These are phyloP conservation scores for Solanum commersonii DNA, from an alignment of 257 asterid genomes.

Conservation along the genomic window DNA sequence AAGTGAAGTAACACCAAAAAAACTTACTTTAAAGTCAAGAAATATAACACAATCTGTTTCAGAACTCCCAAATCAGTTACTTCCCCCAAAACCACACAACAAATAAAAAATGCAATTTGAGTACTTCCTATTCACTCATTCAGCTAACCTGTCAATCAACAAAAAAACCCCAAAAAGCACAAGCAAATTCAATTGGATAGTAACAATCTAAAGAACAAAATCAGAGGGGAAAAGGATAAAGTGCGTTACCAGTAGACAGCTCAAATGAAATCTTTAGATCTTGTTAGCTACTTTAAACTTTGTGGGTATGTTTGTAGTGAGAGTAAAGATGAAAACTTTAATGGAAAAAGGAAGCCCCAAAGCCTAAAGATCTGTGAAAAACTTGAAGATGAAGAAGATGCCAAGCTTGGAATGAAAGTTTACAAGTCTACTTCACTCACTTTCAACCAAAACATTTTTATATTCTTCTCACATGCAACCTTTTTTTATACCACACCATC, in stretches of 20 bases:
- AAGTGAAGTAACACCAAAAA: not conserved
- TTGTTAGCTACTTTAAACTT: not conserved
- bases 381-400: not conserved
- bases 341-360: not conserved
- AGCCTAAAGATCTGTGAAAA: not conserved
- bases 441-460: not conserved
- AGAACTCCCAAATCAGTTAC: not conserved
- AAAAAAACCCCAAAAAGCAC: not conserved
- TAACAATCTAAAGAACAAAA: not conserved
- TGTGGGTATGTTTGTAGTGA: constrained; percentile 2
- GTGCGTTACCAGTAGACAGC: not conserved
- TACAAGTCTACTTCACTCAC: not conserved
- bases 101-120: not conserved
- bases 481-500: not conserved
- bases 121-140: not conserved
- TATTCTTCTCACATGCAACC: not conserved
- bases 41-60: not conserved
- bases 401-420: not conserved
- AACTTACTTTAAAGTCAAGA: not conserved
- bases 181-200: not conserved
- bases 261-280: not conserved
- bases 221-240: not conserved
- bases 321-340: constrained; percentile 4
- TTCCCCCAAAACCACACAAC: not conserved
- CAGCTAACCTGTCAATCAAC: not conserved